phyloP scores from a whole-genome alignment of 2,329 filamentous ascomycete genomes.

The Lachnellula subtilissima region DNA sequence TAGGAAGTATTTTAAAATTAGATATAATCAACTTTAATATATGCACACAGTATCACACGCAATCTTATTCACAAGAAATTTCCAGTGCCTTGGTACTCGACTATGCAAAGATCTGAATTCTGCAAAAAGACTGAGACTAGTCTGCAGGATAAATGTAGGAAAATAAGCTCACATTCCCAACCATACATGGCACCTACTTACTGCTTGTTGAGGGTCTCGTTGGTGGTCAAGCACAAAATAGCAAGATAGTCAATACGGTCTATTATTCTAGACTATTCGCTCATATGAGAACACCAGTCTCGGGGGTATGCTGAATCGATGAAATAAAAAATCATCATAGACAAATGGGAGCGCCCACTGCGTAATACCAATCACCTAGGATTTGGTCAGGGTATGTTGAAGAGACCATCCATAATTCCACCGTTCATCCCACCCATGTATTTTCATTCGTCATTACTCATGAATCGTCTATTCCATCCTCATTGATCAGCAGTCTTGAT shows the following conservation, averaged over 20 bases:
- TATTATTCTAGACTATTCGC: background rate
- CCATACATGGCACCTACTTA: too few species aligned
- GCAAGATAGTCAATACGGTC: background rate
- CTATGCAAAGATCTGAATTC: too few species aligned
- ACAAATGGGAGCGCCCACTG: background rate
- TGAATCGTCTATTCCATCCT: background rate
- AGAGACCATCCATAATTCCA: background rate
- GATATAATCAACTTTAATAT: too few species aligned
- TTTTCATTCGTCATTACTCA: background rate
- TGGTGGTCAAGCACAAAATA: too few species aligned
- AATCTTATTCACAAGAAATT: too few species aligned
- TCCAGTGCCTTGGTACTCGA: too few species aligned
- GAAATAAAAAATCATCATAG: background rate
- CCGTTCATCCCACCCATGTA: background rate
- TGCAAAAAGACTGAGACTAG: too few species aligned
- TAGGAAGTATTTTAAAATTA: too few species aligned
- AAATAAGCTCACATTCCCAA: too few species aligned
- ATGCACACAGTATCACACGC: too few species aligned
- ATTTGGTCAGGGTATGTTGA: background rate
- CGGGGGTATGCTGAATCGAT: slow-evolving; percentile 2
- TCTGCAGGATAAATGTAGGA: too few species aligned
- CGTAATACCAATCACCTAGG: background rate
- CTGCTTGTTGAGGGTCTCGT: too few species aligned
- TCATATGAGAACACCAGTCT: background rate
- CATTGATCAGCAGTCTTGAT: slow-evolving; percentile 5